Conservation (phyloP, 345 rosid species). For the Noccaea caerulescens region DNA sequence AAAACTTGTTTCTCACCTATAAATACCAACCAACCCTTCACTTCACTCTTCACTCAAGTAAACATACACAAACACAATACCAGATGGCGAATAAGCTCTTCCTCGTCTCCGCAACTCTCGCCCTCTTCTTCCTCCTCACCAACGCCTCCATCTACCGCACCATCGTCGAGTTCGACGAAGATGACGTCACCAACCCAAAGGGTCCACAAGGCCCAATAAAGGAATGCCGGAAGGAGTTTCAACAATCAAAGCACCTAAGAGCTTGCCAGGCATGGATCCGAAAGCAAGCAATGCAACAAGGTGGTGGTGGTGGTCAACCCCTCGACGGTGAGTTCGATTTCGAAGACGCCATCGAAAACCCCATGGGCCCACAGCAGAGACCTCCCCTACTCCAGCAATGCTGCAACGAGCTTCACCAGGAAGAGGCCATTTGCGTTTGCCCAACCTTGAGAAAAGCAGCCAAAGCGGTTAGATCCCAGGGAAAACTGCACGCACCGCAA, state of each 20-base stretch:
- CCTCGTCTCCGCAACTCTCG: slow-evolving; percentile 23
- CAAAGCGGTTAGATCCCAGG: not conserved
- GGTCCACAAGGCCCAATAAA: too few species aligned
- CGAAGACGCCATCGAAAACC: too few species aligned
- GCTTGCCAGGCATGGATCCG: too few species aligned
- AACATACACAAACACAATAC: not conserved
- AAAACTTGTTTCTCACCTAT: not conserved
- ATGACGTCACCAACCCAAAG: not conserved
- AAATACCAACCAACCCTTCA: not conserved
- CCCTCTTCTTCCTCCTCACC: slow-evolving; percentile 12
- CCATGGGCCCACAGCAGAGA: too few species aligned
- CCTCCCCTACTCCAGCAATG: too few species aligned
- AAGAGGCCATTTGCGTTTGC: slow-evolving; percentile 28
- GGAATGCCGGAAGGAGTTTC: too few species aligned
- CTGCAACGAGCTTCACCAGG: too few species aligned
- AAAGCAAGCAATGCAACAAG: too few species aligned
- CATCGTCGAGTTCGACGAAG: slow-evolving; percentile 34
- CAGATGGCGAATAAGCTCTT: slow-evolving; percentile 36
- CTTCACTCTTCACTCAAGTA: not conserved
- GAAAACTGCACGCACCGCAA: not conserved
- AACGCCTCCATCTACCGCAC: slow-evolving; percentile 22
- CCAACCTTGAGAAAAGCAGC: slow-evolving; percentile 33
- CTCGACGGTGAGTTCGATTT: too few species aligned
- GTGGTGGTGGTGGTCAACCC: too few species aligned
- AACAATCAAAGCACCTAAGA: too few species aligned